A percentile compares a stretch with the other conserved stretches of the same genome.
Evolutionary conservation across 2,329 filamentous ascomycete species (phyloP).

Genomic region (Shiraia bambusicola): DNA sequence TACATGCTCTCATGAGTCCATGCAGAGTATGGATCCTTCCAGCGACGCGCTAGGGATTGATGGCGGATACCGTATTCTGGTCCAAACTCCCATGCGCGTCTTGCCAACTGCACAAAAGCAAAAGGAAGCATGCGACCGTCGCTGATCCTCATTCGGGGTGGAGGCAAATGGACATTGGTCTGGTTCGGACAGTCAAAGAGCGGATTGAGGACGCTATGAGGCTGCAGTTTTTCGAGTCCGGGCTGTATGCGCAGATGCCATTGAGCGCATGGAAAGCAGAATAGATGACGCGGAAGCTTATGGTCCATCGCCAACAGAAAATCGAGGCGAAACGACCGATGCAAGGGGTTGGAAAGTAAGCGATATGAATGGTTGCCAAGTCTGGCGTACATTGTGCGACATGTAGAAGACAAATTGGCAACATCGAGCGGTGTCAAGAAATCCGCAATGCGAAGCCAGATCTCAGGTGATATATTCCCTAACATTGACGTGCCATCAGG

Average conservation of each 20-base stretch:
- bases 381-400: slow-evolving; percentile 29
- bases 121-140: slow-evolving; percentile 59
- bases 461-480: slow-evolving; percentile 22
- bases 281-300: slow-evolving; percentile 56
- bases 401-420: slow-evolving; percentile 31
- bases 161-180: slow-evolving; percentile 53
- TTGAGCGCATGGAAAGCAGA: slow-evolving; percentile 59
- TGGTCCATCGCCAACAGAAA: slow-evolving; percentile 57
- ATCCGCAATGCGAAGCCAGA: slow-evolving; percentile 29
- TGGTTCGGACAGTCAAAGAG: slow-evolving; percentile 59
- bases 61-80: slow-evolving; percentile 42
- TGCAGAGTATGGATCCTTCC: slow-evolving; percentile 52
- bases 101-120: slow-evolving; percentile 59
- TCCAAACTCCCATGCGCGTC: slow-evolving; percentile 53
- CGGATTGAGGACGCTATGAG: slow-evolving; percentile 57
- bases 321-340: slow-evolving; percentile 49
- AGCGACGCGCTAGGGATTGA: slow-evolving; percentile 52
- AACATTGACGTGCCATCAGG: slow-evolving; percentile 29
- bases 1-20: slow-evolving; percentile 58
- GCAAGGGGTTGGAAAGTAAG: slow-evolving; percentile 41
- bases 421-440: slow-evolving; percentile 32
- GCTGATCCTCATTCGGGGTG: slow-evolving; percentile 52
- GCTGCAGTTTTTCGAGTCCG: slow-evolving; percentile 57
- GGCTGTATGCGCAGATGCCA: slow-evolving; percentile 58
- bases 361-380: slow-evolving; percentile 26